Conservation (phyloP, 2,329 filamentous ascomycete genomes). For the Ciborinia camelliae region DNA sequence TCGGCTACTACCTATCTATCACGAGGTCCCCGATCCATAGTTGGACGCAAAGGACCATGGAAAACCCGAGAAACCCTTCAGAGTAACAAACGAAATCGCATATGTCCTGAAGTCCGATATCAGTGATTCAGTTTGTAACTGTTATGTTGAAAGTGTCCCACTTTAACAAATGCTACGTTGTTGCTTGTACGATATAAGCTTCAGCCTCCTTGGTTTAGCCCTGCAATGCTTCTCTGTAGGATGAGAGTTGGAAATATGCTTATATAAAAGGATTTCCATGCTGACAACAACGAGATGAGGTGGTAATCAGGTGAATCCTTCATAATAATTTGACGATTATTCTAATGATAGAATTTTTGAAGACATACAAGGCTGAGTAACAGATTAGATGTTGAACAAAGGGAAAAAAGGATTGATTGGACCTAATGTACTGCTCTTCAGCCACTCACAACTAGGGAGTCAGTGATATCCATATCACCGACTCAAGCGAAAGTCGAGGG, state of each 20-base stretch:
- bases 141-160: too few relatives aligned
- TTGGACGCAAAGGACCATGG: not conserved
- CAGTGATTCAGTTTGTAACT: not conserved
- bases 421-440: not conserved
- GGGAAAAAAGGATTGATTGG: too few relatives aligned
- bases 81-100: not conserved
- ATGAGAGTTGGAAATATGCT: not conserved
- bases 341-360: not conserved
- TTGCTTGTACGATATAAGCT: constrained; percentile 5
- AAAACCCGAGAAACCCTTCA: not conserved
- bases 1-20: not conserved
- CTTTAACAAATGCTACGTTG: not conserved
- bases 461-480: too few relatives aligned
- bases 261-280: not conserved
- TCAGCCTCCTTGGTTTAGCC: not conserved
- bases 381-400: not conserved
- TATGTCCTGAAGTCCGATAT: not conserved
- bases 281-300: constrained; percentile 5
- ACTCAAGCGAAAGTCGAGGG: too few relatives aligned
- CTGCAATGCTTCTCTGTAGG: not conserved
- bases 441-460: too few relatives aligned
- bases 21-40: not conserved
- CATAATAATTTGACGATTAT: not conserved
- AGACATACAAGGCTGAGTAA: not conserved
- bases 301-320: not conserved